Conservation (phyloP, 1,139 yeast species). For the Pneumocystis wakefieldiae region DNA sequence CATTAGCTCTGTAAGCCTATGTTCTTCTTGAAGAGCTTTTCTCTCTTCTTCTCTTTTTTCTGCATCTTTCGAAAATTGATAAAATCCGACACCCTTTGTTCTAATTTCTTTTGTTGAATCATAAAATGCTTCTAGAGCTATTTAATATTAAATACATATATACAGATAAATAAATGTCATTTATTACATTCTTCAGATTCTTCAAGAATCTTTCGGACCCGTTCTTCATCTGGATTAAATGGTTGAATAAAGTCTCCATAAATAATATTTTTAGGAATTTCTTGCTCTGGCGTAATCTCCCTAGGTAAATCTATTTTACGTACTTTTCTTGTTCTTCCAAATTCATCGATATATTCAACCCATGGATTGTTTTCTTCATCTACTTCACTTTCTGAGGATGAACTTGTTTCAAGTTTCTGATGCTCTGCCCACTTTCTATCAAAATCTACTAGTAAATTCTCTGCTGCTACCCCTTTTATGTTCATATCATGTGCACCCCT, state of each 20-base stretch:
- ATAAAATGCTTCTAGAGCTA: slow-evolving; percentile 18
- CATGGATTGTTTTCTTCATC: slow-evolving; percentile 13
- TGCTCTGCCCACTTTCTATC: slow-evolving; percentile 6
- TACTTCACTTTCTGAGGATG: slow-evolving; percentile 8
- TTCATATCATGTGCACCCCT: slow-evolving; percentile 15
- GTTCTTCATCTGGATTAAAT: slow-evolving; percentile 16
- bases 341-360: slow-evolving; percentile 18
- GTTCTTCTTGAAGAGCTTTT: slow-evolving; percentile 16
- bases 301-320: slow-evolving; percentile 12
- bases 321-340: slow-evolving; percentile 18
- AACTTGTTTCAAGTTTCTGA: slow-evolving; percentile 4
- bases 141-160: not conserved
- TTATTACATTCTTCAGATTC: slow-evolving; percentile 9
- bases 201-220: slow-evolving; percentile 12
- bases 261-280: slow-evolving; percentile 13
- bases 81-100: slow-evolving; percentile 23
- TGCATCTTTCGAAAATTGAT: slow-evolving; percentile 19
- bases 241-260: slow-evolving; percentile 22
- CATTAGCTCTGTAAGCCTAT: slow-evolving; percentile 11
- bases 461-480: slow-evolving; percentile 4
- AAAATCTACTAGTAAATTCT: slow-evolving; percentile 3
- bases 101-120: slow-evolving; percentile 22
- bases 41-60: slow-evolving; percentile 18
- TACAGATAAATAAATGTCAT: not conserved
- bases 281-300: slow-evolving; percentile 6